Conservation (phyloP, 208 protist species). For the Strigomonas galati region DNA sequence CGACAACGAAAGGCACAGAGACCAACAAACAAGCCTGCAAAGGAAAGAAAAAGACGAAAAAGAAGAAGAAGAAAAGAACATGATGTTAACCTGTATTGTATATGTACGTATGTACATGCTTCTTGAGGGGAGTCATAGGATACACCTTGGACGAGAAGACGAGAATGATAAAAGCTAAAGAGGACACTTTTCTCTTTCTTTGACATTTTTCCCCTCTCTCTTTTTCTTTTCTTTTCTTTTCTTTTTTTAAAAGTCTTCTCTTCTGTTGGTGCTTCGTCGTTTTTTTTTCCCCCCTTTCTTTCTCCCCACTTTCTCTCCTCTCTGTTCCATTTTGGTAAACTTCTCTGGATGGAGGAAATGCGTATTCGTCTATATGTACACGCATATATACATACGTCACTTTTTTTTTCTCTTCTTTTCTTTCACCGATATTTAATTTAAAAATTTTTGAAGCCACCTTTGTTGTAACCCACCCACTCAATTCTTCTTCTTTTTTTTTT, state of each 20-base stretch:
- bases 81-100: no score
- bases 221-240: conserved; percentile 14
- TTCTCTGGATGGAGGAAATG: neutral
- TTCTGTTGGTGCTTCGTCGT: neutral
- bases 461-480: no score
- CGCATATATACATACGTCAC: neutral
- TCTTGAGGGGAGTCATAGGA: no score
- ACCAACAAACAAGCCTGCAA: conserved; percentile 9
- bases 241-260: conserved; percentile 2
- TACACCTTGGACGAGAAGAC: no score
- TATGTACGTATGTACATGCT: no score
- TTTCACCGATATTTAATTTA: neutral
- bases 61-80: neutral
- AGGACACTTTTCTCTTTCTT: conserved; percentile 4
- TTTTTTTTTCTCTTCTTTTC: conserved; percentile 2
- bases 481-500: no score
- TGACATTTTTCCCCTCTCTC: conserved; percentile 22
- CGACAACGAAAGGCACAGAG: neutral
- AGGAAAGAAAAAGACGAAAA: neutral
- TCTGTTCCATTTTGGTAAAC: neutral
- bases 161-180: neutral
- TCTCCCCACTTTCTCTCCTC: neutral
- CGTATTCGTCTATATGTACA: no score
- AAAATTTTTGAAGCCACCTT: no score
- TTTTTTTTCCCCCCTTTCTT: neutral